These are phyloP conservation scores for Fistulifera solaris DNA, from an alignment of 108 stramenopile genomes.

Conservation along the genomic window DNA sequence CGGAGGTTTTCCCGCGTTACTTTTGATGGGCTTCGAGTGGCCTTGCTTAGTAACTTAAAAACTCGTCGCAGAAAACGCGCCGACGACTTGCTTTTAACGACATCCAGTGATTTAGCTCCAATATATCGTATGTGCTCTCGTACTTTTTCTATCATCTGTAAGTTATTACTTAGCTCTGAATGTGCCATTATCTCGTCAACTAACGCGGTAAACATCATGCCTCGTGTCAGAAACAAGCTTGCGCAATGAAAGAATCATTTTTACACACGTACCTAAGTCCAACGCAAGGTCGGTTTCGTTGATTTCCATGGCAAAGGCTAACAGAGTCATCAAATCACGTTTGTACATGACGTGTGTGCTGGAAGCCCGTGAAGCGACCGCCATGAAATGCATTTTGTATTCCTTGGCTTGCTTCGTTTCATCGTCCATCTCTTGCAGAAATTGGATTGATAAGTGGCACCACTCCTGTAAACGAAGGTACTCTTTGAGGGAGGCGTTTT, in stretches of 20 bases:
- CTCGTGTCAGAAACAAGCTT: background rate
- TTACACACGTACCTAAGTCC: constrained; percentile 51
- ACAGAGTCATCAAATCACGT: constrained; percentile 53
- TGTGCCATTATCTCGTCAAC: constrained; percentile 30
- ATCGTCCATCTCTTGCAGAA: background rate
- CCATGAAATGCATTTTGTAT: constrained; percentile 24
- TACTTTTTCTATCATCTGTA: background rate
- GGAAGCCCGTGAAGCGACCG: constrained; percentile 45
- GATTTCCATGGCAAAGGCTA: constrained; percentile 47
- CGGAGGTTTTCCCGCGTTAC: too few species aligned
- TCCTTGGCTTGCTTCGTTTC: constrained; percentile 4
- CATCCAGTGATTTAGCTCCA: constrained; percentile 16
- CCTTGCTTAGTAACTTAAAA: background rate
- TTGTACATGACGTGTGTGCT: constrained; percentile 38
- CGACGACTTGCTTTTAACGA: too few species aligned
- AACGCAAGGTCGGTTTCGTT: constrained; percentile 46
- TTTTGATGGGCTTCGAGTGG: too few species aligned
- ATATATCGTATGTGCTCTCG: constrained; percentile 14
- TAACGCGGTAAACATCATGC: constrained; percentile 1
- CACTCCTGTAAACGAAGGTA: constrained; percentile 61
- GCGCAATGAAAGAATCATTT: background rate
- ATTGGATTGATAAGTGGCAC: constrained; percentile 40
- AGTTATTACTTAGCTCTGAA: constrained; percentile 1
- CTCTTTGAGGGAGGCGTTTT: too few species aligned
- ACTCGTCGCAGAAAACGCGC: background rate